phyloP scores from a whole-genome alignment of 768 basidiomycete species.

The Termitomyces sp. region DNA sequence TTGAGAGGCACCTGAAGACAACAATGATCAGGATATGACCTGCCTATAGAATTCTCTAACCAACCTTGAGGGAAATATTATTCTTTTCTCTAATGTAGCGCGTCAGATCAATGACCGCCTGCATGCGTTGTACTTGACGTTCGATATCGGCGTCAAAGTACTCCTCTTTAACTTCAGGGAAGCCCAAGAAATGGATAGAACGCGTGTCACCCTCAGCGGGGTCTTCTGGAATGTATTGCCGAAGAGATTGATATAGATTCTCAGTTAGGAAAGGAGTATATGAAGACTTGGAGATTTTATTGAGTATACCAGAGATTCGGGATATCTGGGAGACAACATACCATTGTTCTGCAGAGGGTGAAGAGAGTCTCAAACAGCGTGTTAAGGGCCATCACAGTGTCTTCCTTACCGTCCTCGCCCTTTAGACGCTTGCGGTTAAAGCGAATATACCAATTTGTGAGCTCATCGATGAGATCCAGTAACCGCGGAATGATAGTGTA shows the following conservation, averaged over 20 bases:
- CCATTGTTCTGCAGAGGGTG: conserved; percentile 95
- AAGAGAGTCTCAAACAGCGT: conserved; percentile 94
- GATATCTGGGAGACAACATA: conserved; percentile 28
- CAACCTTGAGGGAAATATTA: conserved; percentile 85
- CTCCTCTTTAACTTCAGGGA: conserved; percentile 91
- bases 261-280: conserved; percentile 99
- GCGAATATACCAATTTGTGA: conserved; percentile 99
- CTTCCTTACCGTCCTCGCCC: conserved; percentile 89
- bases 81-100: conserved; percentile 86
- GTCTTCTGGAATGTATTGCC: conserved; percentile 79
- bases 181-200: conserved; percentile 92
- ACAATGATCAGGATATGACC: background rate
- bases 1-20: conserved; percentile 81
- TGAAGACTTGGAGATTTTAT: conserved; percentile 64
- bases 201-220: conserved; percentile 72
- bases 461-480: conserved; percentile 88
- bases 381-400: conserved; percentile 85
- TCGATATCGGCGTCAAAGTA: conserved; percentile 95
- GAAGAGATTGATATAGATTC: conserved; percentile 90
- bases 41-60: conserved; percentile 12
- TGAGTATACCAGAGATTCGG: background rate
- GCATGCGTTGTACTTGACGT: conserved; percentile 92
- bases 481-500: conserved; percentile 97
- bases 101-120: conserved; percentile 89
- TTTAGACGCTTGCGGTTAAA: conserved; percentile 96